A percentile compares a stretch with the other conserved stretches of the same genome.
Conservation (phyloP, 1,139 yeast species). For the Diutina catenulata region DNA sequence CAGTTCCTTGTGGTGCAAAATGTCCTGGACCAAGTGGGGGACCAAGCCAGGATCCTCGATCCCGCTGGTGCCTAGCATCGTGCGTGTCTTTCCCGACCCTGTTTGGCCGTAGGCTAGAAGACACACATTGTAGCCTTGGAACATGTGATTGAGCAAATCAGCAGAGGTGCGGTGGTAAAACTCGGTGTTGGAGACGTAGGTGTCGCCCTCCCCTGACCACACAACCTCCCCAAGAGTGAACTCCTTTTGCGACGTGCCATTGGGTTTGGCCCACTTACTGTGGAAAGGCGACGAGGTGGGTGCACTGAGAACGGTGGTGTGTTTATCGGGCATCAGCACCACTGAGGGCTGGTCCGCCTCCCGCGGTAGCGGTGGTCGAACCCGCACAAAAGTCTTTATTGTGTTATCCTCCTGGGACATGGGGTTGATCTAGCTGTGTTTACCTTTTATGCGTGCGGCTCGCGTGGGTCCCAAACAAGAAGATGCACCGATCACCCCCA, state of each 20-base stretch:
- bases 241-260: not conserved
- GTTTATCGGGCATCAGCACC: slow-evolving; percentile 20
- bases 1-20: slow-evolving; percentile 34
- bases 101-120: slow-evolving; percentile 76
- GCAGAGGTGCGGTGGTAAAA: slow-evolving; percentile 46
- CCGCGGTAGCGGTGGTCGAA: slow-evolving; percentile 29
- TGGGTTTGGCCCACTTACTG: not conserved
- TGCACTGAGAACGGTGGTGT: not conserved
- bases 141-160: slow-evolving; percentile 48
- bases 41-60: slow-evolving; percentile 42
- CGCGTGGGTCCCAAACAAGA: too few species aligned
- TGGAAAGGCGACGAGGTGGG: not conserved
- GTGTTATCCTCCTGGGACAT: not conserved
- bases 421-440: too few species aligned
- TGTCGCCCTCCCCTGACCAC: slow-evolving; percentile 35
- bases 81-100: slow-evolving; percentile 66
- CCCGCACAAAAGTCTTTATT: slow-evolving; percentile 35
- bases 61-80: slow-evolving; percentile 53
- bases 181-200: slow-evolving; percentile 34
- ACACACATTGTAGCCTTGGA: slow-evolving; percentile 65
- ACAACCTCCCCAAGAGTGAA: slow-evolving; percentile 49
- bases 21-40: slow-evolving; percentile 43
- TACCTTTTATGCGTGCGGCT: too few species aligned
- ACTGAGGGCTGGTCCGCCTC: slow-evolving; percentile 17
- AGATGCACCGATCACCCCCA: too few species aligned